Evolutionary conservation across 805 yeast species (phyloP).

Genomic region (Metschnikowia peoriensis): DNA sequence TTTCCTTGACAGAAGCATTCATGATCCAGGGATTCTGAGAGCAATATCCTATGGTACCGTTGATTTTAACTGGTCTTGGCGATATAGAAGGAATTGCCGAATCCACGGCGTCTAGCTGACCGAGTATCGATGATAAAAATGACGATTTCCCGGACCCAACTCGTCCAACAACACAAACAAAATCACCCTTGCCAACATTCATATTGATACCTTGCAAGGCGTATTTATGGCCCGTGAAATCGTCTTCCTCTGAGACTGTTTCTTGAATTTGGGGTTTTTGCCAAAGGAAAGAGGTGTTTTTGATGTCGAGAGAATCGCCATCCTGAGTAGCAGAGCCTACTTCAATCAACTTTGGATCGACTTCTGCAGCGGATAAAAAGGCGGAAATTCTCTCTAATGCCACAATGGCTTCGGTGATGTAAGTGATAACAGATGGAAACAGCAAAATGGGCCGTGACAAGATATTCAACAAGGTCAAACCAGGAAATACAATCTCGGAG

Average conservation of each 20-base stretch:
- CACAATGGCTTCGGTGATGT: slow-evolving; percentile 57
- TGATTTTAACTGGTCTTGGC: slow-evolving; percentile 19
- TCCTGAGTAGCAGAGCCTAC: slow-evolving; percentile 1
- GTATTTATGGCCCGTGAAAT: slow-evolving; percentile 26
- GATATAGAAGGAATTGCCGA: not conserved
- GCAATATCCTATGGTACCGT: slow-evolving; percentile 40
- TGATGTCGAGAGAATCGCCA: slow-evolving; percentile 4
- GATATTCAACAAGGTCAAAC: slow-evolving; percentile 58
- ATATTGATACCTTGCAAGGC: slow-evolving; percentile 13
- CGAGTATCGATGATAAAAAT: slow-evolving; percentile 14
- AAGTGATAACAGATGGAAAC: slow-evolving; percentile 56
- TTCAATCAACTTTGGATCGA: slow-evolving; percentile 15
- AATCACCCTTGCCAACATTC: slow-evolving; percentile 12
- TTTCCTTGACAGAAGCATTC: slow-evolving; percentile 40
- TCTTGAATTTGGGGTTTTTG: slow-evolving; percentile 4
- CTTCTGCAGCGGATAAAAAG: slow-evolving; percentile 37
- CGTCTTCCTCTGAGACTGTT: slow-evolving; percentile 7
- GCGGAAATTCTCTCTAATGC: slow-evolving; percentile 52
- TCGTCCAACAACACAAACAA: slow-evolving; percentile 17
- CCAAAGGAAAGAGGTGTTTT: slow-evolving; percentile 17
- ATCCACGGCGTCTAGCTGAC: slow-evolving; percentile 17
- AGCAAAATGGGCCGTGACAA: slow-evolving; percentile 57
- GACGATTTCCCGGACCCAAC: slow-evolving; percentile 20
- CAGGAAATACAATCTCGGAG: slow-evolving; percentile 69
- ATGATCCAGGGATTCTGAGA: slow-evolving; percentile 43